phyloP scores from a whole-genome alignment of 2,329 filamentous ascomycete genomes.

The Penicillium psychrosexuale region DNA sequence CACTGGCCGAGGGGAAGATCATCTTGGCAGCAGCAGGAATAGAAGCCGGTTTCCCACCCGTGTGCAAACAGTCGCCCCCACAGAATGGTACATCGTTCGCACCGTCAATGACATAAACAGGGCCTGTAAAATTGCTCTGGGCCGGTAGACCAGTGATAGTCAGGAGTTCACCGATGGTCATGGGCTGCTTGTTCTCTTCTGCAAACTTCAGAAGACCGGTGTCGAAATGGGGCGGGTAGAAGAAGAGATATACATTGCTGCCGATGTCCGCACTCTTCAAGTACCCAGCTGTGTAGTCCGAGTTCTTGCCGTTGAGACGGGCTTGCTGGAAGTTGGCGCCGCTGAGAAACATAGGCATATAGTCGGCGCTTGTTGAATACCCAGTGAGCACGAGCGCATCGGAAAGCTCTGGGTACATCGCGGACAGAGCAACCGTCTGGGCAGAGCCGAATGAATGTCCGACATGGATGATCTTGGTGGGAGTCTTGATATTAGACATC shows the following conservation, averaged over 20 bases:
- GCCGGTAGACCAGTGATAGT: constrained; percentile 12
- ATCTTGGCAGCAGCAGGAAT: constrained; percentile 14
- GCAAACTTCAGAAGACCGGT: constrained; percentile 9
- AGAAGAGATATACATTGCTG: constrained; percentile 19
- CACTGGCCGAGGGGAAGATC: constrained; percentile 18
- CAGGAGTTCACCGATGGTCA: constrained; percentile 28
- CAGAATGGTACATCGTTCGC: constrained; percentile 24
- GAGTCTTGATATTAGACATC: constrained; percentile 28
- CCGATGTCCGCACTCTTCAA: constrained; percentile 16
- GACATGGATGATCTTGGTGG: constrained; percentile 37
- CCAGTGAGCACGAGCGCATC: constrained; percentile 43
- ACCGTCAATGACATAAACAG: constrained; percentile 27
- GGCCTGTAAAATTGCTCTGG: constrained; percentile 19
- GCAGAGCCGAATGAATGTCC: constrained; percentile 40
- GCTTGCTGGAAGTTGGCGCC: constrained; percentile 21
- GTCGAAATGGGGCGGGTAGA: constrained; percentile 15
- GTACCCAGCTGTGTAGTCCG: constrained; percentile 23
- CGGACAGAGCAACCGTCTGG: constrained; percentile 33
- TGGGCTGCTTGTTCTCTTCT: constrained; percentile 26
- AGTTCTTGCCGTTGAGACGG: constrained; percentile 15
- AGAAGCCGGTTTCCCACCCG: constrained; percentile 16
- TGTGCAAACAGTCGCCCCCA: constrained; percentile 25
- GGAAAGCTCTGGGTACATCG: constrained; percentile 33
- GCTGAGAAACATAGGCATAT: constrained; percentile 16
- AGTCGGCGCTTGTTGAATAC: constrained; percentile 30